phyloP scores from a whole-genome alignment of 768 basidiomycete species.

The Dictyophora rubrovolvata region DNA sequence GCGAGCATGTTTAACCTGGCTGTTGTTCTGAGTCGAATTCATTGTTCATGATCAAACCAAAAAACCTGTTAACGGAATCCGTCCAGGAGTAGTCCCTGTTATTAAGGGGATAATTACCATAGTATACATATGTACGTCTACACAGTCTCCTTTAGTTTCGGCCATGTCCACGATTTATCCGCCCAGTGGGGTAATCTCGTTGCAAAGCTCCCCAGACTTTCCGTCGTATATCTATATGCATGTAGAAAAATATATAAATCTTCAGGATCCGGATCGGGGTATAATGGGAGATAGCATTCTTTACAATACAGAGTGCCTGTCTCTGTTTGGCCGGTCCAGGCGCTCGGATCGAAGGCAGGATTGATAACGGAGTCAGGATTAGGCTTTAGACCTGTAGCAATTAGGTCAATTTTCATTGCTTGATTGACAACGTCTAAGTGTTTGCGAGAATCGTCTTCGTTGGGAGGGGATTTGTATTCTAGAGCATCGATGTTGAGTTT shows the following conservation, averaged over 20 bases:
- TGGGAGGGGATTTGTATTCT: neutral
- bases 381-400: slow-evolving; percentile 1
- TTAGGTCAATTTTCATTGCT: neutral
- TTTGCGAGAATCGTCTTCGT: neutral
- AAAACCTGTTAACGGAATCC: no score
- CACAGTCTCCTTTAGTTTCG: neutral
- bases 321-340: slow-evolving; percentile 4
- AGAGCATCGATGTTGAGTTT: neutral
- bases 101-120: no score
- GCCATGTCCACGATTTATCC: slow-evolving; percentile 60
- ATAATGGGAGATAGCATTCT: slow-evolving; percentile 86
- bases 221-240: slow-evolving; percentile 71
- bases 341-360: slow-evolving; percentile 1
- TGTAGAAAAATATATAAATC: slow-evolving; percentile 93
- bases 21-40: no score
- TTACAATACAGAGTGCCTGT: slow-evolving; percentile 51
- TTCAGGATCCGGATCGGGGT: slow-evolving; percentile 89
- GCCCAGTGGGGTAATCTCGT: slow-evolving; percentile 91
- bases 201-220: slow-evolving; percentile 67
- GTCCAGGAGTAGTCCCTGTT: no score
- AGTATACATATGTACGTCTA: neutral
- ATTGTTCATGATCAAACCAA: no score
- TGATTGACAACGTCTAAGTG: neutral
- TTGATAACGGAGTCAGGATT: neutral
- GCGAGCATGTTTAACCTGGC: neutral